Conservation (phyloP, 2,329 filamentous ascomycete species). For the Claviceps citrina region DNA sequence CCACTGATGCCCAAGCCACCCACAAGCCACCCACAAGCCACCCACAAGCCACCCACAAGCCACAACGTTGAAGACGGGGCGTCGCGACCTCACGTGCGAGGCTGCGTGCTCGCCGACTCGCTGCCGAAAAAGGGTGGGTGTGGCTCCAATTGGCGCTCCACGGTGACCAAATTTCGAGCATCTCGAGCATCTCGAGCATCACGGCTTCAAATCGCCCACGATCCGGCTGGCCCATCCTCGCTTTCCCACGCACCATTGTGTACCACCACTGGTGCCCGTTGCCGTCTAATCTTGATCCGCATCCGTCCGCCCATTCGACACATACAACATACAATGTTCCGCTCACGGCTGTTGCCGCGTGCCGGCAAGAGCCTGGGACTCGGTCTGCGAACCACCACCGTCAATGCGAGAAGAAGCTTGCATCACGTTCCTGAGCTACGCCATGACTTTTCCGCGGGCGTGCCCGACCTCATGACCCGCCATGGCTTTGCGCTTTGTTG, state of each 20-base stretch:
- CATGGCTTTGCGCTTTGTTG: conserved; percentile 63
- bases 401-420: conserved; percentile 24
- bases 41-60: background rate
- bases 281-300: no score
- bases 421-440: conserved; percentile 33
- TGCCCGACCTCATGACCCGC: conserved; percentile 56
- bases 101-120: background rate
- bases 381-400: conserved; percentile 21
- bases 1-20: background rate
- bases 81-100: background rate
- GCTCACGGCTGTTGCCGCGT: conserved; percentile 37
- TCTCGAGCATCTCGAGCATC: background rate
- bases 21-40: no score
- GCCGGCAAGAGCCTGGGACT: conserved; percentile 22
- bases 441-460: conserved; percentile 32
- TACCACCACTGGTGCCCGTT: no score
- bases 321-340: conserved; percentile 26
- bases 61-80: no score
- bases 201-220: background rate
- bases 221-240: background rate
- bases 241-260: background rate
- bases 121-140: no score
- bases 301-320: background rate
- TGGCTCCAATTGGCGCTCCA: no score
- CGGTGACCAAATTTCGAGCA: conserved; percentile 1